These are phyloP conservation scores for Marsdenia floribunda DNA, from an alignment of 257 asterid species.

Conservation along the genomic window DNA sequence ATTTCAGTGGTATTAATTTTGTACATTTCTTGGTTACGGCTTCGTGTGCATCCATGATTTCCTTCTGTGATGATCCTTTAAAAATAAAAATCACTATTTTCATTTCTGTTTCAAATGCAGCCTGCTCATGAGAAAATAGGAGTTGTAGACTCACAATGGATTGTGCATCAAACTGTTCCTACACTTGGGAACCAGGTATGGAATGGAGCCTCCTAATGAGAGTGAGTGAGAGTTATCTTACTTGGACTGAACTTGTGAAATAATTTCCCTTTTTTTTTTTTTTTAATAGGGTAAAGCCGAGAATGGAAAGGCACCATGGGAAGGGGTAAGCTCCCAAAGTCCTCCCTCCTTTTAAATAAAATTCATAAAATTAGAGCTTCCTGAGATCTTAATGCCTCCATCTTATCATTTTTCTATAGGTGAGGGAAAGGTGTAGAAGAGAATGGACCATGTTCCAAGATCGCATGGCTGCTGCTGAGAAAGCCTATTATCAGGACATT, in stretches of 20 bases:
- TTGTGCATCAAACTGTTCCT: conserved; percentile 92
- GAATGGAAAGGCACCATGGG: conserved; percentile 91
- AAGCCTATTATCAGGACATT: conserved; percentile 50
- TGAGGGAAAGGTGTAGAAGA: conserved; percentile 67
- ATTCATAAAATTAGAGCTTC: not conserved
- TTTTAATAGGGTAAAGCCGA: conserved; percentile 64
- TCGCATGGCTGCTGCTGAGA: conserved; percentile 68
- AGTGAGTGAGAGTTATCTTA: too few relatives aligned
- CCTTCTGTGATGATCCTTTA: not conserved
- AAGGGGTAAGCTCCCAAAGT: conserved; percentile 65
- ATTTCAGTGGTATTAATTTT: not conserved
- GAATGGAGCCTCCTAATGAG: not conserved
- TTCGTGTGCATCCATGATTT: not conserved
- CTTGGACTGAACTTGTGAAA: not conserved
- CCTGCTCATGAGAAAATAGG: conserved; percentile 96
- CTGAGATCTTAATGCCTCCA: not conserved
- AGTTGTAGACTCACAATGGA: conserved; percentile 92
- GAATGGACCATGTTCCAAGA: conserved; percentile 85
- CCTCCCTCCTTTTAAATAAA: not conserved
- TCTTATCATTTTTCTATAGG: conserved; percentile 33
- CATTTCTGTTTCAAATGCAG: conserved; percentile 27
- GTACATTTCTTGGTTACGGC: not conserved
- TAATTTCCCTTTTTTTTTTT: not conserved
- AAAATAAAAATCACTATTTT: not conserved
- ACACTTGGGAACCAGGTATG: conserved; percentile 86